phyloP scores from a whole-genome alignment of 2,329 filamentous ascomycete species.

The Aspergillus piperis region DNA sequence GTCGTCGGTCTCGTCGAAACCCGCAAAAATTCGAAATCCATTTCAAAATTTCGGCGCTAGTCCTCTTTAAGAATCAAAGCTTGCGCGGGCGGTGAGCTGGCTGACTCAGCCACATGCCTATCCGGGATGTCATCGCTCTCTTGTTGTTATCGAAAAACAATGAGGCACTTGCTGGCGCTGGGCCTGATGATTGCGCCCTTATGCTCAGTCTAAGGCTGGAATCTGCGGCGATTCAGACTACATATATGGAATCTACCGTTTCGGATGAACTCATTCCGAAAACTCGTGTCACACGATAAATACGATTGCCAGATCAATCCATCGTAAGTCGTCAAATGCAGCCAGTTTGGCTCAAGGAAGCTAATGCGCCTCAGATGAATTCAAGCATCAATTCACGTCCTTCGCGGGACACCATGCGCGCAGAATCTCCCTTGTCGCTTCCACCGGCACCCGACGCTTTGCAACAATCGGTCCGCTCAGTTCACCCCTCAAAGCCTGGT shows the following conservation, averaged over 20 bases:
- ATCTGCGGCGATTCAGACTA: background rate
- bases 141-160: constrained; percentile 20
- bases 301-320: background rate
- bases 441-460: constrained; percentile 36
- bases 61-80: constrained; percentile 26
- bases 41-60: constrained; percentile 42
- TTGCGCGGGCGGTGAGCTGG: constrained; percentile 21
- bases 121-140: constrained; percentile 16
- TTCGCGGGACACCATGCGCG: constrained; percentile 60
- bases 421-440: constrained; percentile 46
- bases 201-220: background rate
- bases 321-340: background rate
- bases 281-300: background rate
- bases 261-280: background rate
- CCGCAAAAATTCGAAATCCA: constrained; percentile 33
- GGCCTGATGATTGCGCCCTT: constrained; percentile 11
- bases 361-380: constrained; percentile 34
- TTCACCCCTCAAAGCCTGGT: constrained; percentile 43
- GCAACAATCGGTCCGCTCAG: constrained; percentile 39
- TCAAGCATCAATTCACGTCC: constrained; percentile 53
- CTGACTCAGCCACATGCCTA: constrained; percentile 27
- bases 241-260: background rate
- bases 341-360: background rate
- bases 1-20: constrained; percentile 17
- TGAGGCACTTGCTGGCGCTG: constrained; percentile 11